Base-by-base conservation (phyloP, 2,329 filamentous ascomycete genomes). In the Aschersonia sp. region DNA sequence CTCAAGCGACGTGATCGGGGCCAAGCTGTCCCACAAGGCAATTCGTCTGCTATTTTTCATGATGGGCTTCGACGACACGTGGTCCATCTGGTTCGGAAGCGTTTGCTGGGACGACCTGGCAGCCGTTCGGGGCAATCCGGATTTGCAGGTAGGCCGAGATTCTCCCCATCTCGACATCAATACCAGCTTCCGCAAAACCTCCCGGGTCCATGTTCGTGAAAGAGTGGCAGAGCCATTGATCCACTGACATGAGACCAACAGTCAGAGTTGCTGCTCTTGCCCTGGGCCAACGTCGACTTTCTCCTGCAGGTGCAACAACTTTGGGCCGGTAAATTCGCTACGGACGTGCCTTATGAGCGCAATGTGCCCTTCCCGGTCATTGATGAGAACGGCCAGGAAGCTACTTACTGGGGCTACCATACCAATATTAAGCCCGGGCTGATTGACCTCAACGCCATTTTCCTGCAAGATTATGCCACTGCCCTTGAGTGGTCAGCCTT, bases 241-340 rank as follows among this genome's bases (percentile, higher is more conserved):
- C 22, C 22, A 22, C 22, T 22, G 22, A 22, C 22, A 22, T 5
- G 48, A 50, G 14, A 44, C 46, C 7, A 44, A 44, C 47, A 74
- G 71, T 66, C 66, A 29, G 61, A 59, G 4, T 51, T 76, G 11
- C 56, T 77, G 31, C 59, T 59, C 22, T 64, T 65, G 35, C 62
- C 63, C 0, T 75, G 72, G 71, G 58, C 64, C 5, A 63, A 59
- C n/a, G 58, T 70, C n/a, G 56, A 66, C 35, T 57, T 72, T 31
- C 64, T 76, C 8, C 62, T 73, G 3, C 62, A 68, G 43, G 72
- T 71, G 9, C 67, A 71, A 55, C 65, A 74, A 45, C 58, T 62
- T 4, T 76, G 72, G 69, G 64, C 65, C 43, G 62, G 66, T 30
- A 62, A 55, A 43, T 58, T 67, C 48, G 65, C 62, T 6, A 59